A percentile compares a stretch with the other conserved stretches of the same genome.
phyloP scores from a whole-genome alignment of 2,329 filamentous ascomycete species.

The Colletotrichum somersetense region DNA sequence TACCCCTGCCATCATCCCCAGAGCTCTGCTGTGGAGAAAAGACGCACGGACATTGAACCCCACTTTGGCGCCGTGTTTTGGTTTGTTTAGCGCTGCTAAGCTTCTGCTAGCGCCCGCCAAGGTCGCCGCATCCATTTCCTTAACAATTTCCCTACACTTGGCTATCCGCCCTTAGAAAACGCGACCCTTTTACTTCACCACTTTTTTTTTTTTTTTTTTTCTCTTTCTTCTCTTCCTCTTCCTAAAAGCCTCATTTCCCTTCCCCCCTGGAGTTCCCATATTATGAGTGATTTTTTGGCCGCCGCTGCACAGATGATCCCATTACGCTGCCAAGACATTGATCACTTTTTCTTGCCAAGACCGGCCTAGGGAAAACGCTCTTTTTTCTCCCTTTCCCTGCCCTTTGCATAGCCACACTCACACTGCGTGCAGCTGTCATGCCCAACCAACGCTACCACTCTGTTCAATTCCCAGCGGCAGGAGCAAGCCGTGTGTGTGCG shows the following conservation, averaged over 20 bases:
- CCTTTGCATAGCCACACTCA: slow-evolving; percentile 23
- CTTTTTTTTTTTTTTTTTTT: background rate
- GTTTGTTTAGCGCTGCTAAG: slow-evolving; percentile 42
- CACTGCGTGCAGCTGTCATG: background rate
- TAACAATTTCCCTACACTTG: slow-evolving; percentile 22
- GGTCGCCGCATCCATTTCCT: slow-evolving; percentile 32
- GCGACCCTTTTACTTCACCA: slow-evolving; percentile 28
- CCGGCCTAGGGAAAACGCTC: background rate
- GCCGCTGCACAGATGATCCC: slow-evolving; percentile 15
- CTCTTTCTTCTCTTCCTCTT: too few relatives aligned
- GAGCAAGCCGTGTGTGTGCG: background rate
- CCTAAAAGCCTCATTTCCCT: background rate
- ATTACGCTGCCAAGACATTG: slow-evolving; percentile 37
- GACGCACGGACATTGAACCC: background rate
- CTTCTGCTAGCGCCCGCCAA: slow-evolving; percentile 40
- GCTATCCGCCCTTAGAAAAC: slow-evolving; percentile 37
- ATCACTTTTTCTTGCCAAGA: slow-evolving; percentile 22
- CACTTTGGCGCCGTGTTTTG: slow-evolving; percentile 24
- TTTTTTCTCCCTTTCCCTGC: background rate
- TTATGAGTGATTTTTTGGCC: slow-evolving; percentile 33
- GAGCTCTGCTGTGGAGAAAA: slow-evolving; percentile 4
- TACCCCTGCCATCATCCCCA: slow-evolving; percentile 31
- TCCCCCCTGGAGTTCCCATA: background rate
- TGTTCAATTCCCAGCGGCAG: background rate
- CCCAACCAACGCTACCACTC: background rate